Conservation (phyloP, 768 basidiomycete genomes). For the Suillus tomentosus region DNA sequence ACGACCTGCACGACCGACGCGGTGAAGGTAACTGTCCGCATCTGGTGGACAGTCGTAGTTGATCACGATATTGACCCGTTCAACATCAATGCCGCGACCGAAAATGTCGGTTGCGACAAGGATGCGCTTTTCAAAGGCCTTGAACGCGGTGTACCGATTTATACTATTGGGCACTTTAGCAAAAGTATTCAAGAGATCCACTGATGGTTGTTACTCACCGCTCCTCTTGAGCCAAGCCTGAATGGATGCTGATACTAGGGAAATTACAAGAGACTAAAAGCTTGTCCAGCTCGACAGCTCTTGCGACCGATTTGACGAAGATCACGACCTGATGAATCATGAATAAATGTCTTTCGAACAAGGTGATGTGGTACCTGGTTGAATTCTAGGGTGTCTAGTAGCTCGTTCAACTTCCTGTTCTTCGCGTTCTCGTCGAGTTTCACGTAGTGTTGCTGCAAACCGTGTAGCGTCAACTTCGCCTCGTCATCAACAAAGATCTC, state of each 20-base stretch:
- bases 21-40: slow-evolving; percentile 97
- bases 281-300: slow-evolving; percentile 96
- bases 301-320: slow-evolving; percentile 97
- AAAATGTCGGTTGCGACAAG: slow-evolving; percentile 99
- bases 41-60: slow-evolving; percentile 98
- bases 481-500: slow-evolving; percentile 99
- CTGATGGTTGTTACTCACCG: slow-evolving; percentile 61
- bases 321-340: slow-evolving; percentile 82
- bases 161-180: slow-evolving; percentile 58
- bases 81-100: slow-evolving; percentile 98
- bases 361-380: slow-evolving; percentile 68
- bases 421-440: slow-evolving; percentile 94
- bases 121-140: slow-evolving; percentile 99
- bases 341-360: background rate
- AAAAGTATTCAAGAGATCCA: background rate
- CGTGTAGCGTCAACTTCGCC: slow-evolving; percentile 96
- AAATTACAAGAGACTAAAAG: slow-evolving; percentile 96
- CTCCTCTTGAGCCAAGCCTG: slow-evolving; percentile 92
- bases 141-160: slow-evolving; percentile 95
- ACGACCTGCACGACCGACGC: slow-evolving; percentile 98
- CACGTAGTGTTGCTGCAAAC: slow-evolving; percentile 97
- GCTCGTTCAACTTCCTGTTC: slow-evolving; percentile 95
- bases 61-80: slow-evolving; percentile 98
- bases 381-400: slow-evolving; percentile 95
- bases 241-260: slow-evolving; percentile 97